These are phyloP conservation scores for Hymenoscyphus linearis DNA, from an alignment of 2,329 filamentous ascomycete species.

Conservation along the genomic window DNA sequence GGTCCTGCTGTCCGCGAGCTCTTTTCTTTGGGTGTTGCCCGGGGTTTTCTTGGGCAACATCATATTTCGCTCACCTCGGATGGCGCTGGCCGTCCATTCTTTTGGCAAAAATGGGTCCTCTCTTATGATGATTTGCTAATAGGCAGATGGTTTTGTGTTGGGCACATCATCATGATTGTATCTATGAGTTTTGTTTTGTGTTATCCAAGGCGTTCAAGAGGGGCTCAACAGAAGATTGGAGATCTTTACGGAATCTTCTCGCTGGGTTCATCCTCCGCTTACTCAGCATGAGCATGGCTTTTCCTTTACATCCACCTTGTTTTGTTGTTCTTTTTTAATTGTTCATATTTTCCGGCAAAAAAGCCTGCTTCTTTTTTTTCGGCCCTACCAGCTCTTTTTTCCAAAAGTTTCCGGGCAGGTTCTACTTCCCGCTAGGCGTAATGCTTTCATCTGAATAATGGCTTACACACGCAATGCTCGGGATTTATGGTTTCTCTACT, in stretches of 20 bases:
- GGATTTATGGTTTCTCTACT: slow-evolving; percentile 16
- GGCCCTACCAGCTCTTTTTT: slow-evolving; percentile 10
- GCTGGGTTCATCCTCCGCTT: slow-evolving; percentile 18
- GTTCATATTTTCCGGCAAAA: slow-evolving; percentile 26
- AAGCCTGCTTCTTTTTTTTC: slow-evolving; percentile 9
- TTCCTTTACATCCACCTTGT: slow-evolving; percentile 12
- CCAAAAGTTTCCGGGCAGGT: slow-evolving; percentile 19
- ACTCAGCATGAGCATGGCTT: slow-evolving; percentile 23
- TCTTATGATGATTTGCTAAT: slow-evolving; percentile 15
- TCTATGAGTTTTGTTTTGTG: slow-evolving; percentile 28
- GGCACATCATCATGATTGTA: slow-evolving; percentile 27
- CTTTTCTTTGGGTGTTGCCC: neutral
- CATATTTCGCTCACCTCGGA: slow-evolving; percentile 3
- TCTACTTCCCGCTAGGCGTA: slow-evolving; percentile 17
- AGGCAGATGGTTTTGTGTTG: slow-evolving; percentile 18
- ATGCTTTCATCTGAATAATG: slow-evolving; percentile 18
- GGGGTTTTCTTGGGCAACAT: slow-evolving; percentile 2
- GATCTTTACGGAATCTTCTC: slow-evolving; percentile 25
- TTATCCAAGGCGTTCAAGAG: slow-evolving; percentile 30
- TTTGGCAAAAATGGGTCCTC: slow-evolving; percentile 3
- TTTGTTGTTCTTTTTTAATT: slow-evolving; percentile 24
- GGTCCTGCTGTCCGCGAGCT: slow-evolving; percentile 10
- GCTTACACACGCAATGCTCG: slow-evolving; percentile 15
- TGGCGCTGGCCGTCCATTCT: slow-evolving; percentile 11
- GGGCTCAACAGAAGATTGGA: slow-evolving; percentile 30